Evolutionary conservation across 257 asterid species (phyloP).

Genomic region (Solanum verrucosum): DNA sequence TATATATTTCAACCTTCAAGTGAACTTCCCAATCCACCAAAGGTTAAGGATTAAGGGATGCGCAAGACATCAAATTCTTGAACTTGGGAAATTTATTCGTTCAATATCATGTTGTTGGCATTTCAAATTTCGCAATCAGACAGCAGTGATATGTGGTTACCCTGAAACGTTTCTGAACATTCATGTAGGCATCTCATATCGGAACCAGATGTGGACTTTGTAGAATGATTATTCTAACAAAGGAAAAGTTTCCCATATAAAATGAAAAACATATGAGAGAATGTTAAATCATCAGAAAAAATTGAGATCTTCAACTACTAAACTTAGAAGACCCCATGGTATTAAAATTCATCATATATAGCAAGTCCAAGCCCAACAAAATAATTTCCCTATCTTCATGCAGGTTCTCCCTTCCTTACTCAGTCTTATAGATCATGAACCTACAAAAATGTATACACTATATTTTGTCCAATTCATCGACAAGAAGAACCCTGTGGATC

Average conservation of each 20-base stretch:
- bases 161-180: not conserved
- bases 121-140: not conserved
- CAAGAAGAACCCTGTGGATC: not conserved
- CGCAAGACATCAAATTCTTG: not conserved
- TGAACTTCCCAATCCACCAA: not conserved
- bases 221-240: not conserved
- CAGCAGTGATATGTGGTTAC: not conserved
- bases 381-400: not conserved
- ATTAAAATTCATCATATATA: not conserved
- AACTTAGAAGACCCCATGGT: not conserved
- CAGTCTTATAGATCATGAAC: not conserved
- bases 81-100: not conserved
- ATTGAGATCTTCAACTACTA: not conserved
- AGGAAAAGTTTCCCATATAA: not conserved
- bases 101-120: not conserved
- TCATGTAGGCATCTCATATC: not conserved
- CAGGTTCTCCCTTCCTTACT: not conserved
- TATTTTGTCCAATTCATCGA: not conserved
- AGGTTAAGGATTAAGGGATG: not conserved
- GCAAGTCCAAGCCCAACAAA: not conserved
- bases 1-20: not conserved
- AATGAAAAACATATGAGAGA: not conserved
- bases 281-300: not conserved
- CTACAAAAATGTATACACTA: not conserved
- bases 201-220: not conserved